A percentile compares a stretch with the other conserved stretches of the same genome.
Evolutionary conservation across 805 yeast genomes (phyloP).

Genomic region (Teunomyces kruisii): DNA sequence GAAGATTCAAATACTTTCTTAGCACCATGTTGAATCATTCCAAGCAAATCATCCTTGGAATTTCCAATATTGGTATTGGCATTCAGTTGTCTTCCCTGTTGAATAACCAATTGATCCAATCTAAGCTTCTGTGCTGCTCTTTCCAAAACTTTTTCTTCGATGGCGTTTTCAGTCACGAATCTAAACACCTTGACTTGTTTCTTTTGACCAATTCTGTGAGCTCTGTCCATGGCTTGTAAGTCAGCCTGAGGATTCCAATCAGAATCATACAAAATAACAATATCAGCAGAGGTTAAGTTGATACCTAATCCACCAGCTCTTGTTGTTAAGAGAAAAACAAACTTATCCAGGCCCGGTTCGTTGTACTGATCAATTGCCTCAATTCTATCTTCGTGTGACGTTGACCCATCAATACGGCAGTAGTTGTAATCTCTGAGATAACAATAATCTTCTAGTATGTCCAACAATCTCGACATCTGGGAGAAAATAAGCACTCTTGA

Average conservation of each 20-base stretch:
- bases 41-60: conserved; percentile 79
- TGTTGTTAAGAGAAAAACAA: conserved; percentile 82
- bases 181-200: conserved; percentile 92
- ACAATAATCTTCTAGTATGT: conserved; percentile 91
- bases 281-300: conserved; percentile 88
- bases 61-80: conserved; percentile 50
- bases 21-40: conserved; percentile 98
- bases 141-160: conserved; percentile 93
- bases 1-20: conserved; percentile 71
- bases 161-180: conserved; percentile 92
- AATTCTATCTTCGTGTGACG: conserved; percentile 90
- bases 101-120: conserved; percentile 91
- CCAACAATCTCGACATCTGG: conserved; percentile 89
- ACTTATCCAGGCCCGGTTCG: conserved; percentile 75
- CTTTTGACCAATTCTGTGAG: conserved; percentile 95
- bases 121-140: conserved; percentile 93
- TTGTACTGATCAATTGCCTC: conserved; percentile 92
- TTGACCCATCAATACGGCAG: conserved; percentile 91
- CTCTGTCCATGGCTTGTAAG: conserved; percentile 97
- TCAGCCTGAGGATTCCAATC: conserved; percentile 99
- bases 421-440: conserved; percentile 78
- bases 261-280: conserved; percentile 83
- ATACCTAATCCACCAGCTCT: conserved; percentile 98
- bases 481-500: conserved; percentile 90
- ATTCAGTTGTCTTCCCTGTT: conserved; percentile 71